Percentiles rank a stretch among this genome's conserved stretches.
phyloP scores from a whole-genome alignment of 352 stramenopile species.

The Phytophthora fragariaefolia region DNA sequence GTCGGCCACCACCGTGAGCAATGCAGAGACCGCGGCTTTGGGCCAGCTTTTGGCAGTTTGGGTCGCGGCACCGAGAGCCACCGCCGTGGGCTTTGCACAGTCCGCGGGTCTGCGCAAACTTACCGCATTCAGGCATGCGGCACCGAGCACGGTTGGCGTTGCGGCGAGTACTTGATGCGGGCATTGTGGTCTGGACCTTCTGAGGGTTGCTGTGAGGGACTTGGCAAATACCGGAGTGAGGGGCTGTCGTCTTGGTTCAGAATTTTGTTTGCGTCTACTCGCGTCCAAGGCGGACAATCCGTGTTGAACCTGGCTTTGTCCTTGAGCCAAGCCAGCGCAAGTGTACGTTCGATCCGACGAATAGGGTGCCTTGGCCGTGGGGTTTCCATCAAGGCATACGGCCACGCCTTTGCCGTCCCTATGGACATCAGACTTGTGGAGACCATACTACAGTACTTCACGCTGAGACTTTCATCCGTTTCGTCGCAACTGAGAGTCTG shows the following conservation, averaged over 20 bases:
- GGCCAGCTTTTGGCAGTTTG: conserved; percentile 76
- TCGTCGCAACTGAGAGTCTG: conserved; percentile 12
- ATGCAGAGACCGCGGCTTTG: conserved; percentile 82
- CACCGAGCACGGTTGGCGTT: conserved; percentile 76
- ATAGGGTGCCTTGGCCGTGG: conserved; percentile 21
- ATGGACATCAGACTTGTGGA: conserved; percentile 5
- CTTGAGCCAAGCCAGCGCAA: conserved; percentile 30
- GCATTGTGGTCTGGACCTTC: conserved; percentile 40
- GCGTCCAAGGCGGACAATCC: conserved; percentile 28
- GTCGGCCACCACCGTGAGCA: conserved; percentile 72
- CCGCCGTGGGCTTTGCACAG: conserved; percentile 86
- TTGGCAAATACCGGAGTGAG: conserved; percentile 33
- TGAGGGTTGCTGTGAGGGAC: conserved; percentile 19
- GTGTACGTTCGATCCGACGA: conserved; percentile 40
- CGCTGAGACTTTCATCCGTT: conserved; percentile 16
- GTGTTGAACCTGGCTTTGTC: conserved; percentile 14
- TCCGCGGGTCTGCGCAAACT: conserved; percentile 80
- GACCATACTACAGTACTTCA: background rate
- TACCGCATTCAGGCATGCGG: conserved; percentile 67
- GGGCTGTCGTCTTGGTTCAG: conserved; percentile 11
- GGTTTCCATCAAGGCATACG: conserved; percentile 4
- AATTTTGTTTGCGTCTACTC: conserved; percentile 38
- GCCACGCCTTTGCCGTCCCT: conserved; percentile 30
- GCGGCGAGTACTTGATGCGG: conserved; percentile 39
- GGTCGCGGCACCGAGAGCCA: conserved; percentile 76